These are phyloP conservation scores for Diaporthe eres DNA, from an alignment of 2,329 filamentous ascomycete species.

Conservation along the genomic window DNA sequence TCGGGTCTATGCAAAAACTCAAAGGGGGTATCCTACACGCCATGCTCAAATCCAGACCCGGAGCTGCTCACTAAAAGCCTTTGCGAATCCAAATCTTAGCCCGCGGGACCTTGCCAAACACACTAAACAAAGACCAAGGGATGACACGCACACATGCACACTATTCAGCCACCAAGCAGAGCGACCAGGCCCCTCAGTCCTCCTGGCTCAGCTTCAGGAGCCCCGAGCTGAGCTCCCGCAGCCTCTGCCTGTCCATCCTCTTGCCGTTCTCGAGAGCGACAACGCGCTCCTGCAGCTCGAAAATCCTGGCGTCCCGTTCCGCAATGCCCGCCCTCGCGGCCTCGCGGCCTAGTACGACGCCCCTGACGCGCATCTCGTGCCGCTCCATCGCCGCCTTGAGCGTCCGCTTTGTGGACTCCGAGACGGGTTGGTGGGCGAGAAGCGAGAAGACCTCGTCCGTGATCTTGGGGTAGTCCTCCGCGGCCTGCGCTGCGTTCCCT, in stretches of 20 bases:
- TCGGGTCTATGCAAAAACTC: background rate
- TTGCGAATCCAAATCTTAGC: background rate
- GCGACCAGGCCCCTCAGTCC: background rate
- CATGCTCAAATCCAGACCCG: background rate
- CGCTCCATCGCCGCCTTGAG: conserved; percentile 64
- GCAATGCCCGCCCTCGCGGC: conserved; percentile 73
- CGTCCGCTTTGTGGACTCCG: conserved; percentile 51
- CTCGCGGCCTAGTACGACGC: conserved; percentile 76
- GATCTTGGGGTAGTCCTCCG: conserved; percentile 52
- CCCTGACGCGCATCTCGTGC: conserved; percentile 71
- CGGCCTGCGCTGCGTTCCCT: background rate
- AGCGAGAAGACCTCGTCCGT: conserved; percentile 64
- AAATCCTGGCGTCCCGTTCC: conserved; percentile 68
- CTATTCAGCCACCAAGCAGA: background rate
- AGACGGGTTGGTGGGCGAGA: conserved; percentile 60
- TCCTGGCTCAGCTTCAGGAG: conserved; percentile 35
- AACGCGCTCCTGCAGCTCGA: conserved; percentile 54
- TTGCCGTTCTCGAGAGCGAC: conserved; percentile 55
- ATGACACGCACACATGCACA: background rate
- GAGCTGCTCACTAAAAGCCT: background rate
- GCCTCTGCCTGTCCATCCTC: conserved; percentile 36
- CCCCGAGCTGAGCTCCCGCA: conserved; percentile 40
- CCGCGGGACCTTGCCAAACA: background rate
- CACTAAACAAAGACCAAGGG: background rate
- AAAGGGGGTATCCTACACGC: conserved; percentile 5